Percentiles rank a stretch among this genome's conserved stretches.
These are phyloP conservation scores for Scheffersomyces coipomensis DNA, from an alignment of 805 yeast genomes.

Conservation along the genomic window DNA sequence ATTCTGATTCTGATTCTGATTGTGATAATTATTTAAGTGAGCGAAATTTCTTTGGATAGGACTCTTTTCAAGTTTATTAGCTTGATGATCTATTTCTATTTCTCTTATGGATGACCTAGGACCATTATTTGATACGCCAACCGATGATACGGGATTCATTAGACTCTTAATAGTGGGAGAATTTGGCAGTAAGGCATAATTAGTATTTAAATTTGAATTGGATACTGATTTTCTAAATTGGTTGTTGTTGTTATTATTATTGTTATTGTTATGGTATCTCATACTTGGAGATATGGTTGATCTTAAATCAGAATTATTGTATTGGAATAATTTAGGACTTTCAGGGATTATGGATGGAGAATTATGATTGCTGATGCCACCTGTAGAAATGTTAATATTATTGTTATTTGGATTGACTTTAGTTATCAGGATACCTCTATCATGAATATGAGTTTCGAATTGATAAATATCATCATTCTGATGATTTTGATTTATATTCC, in stretches of 20 bases:
- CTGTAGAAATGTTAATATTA: neutral
- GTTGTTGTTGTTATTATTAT: neutral
- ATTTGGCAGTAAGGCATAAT: conserved; percentile 5
- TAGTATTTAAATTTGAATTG: neutral
- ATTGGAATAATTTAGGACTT: neutral
- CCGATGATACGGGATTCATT: conserved; percentile 10
- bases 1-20: neutral
- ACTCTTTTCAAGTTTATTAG: too few relatives aligned
- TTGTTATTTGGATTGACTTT: neutral
- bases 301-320: conserved; percentile 9
- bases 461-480: neutral
- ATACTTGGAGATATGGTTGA: conserved; percentile 4
- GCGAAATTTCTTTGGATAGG: too few relatives aligned
- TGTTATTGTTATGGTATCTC: neutral
- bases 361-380: neutral
- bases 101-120: too few relatives aligned
- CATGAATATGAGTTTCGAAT: conserved; percentile 1
- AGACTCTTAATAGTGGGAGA: conserved; percentile 9
- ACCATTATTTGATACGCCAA: too few relatives aligned
- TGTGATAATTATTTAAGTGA: too few relatives aligned
- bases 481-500: neutral
- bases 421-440: neutral
- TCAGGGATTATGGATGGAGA: neutral
- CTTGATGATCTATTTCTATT: too few relatives aligned
- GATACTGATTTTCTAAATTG: too few relatives aligned